phyloP scores from a whole-genome alignment of 768 basidiomycete genomes.

The Xanthoconium stramineum region DNA sequence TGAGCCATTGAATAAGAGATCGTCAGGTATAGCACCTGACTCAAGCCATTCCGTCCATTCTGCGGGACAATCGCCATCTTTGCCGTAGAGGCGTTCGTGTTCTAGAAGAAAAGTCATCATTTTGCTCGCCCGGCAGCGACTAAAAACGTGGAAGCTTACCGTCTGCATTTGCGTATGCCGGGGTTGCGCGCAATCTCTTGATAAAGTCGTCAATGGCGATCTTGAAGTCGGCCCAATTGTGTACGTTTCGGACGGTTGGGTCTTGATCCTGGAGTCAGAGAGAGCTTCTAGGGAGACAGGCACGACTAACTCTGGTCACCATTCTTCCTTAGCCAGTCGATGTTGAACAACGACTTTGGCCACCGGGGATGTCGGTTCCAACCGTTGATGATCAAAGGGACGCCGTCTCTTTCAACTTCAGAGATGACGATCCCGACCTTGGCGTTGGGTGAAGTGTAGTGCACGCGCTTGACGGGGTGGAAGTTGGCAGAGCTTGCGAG shows the following conservation, averaged over 20 bases:
- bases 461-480: constrained; percentile 36
- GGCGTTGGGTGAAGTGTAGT: constrained; percentile 27
- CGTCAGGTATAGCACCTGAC: constrained; percentile 46
- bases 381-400: constrained; percentile 62
- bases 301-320: constrained; percentile 25
- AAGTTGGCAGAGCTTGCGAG: constrained; percentile 42
- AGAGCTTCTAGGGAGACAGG: background rate
- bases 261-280: constrained; percentile 34
- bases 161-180: constrained; percentile 35
- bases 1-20: constrained; percentile 48
- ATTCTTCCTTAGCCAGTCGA: constrained; percentile 50
- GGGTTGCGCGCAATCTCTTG: constrained; percentile 34
- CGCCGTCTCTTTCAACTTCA: constrained; percentile 47
- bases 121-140: background rate
- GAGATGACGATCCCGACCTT: constrained; percentile 34
- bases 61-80: constrained; percentile 68
- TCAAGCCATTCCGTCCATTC: constrained; percentile 64
- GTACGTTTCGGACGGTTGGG: constrained; percentile 61
- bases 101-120: constrained; percentile 36
- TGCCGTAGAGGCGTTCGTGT: constrained; percentile 65
- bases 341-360: constrained; percentile 51
- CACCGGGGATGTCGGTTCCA: constrained; percentile 56
- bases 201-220: constrained; percentile 57
- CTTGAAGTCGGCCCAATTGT: constrained; percentile 49
- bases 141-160: constrained; percentile 30